Base-by-base conservation (phyloP, 2,329 filamentous ascomycete genomes). In the Pestalotiopsis fici region DNA sequence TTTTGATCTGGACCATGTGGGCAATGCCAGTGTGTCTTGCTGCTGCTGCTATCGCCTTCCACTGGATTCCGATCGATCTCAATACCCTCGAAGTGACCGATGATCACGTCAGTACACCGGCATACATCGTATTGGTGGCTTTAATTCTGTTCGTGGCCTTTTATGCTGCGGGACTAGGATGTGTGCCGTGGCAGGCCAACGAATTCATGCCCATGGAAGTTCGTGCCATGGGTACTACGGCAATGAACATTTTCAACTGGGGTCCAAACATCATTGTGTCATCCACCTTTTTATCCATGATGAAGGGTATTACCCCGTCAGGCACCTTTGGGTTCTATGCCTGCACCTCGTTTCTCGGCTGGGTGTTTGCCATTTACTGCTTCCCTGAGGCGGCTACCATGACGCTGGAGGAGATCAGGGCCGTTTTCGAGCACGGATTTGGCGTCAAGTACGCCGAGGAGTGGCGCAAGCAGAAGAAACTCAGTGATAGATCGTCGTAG, bases 311-410 rank as follows among this genome's bases (percentile, higher is more conserved):
- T 65, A 84, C 82, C 0, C 82, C 82, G 0, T 79, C 77, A 1
- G 83, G 83, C 2, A 79, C 83, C 0, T 86, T 85, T 66, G 82
- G 82, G 1, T 85, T 85, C 73, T 85, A 85, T 66, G 81, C 82
- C 0, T 81, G 74, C 0, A 80, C 85, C 31, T 84, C 82, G 68
- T 79, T 82, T 66, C 69, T 83, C 27, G 82, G 83, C 18, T 85
- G 80, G 74, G 64, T 85, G 9, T 80, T 81, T 64, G 77, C 84
- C 18, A 76, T 80, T 47, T 81, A 83, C 73, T 83, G 74, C 66
- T 86, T 83, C 69, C 83, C 83, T 2, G 82, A 86, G 69, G 82
- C 83, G 7, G 83, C 84, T 64, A 84, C 83, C 11, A 81, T 86
- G 79, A 80, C 84, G 21, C 73, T 87, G 4, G 85, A 87, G 71